Evolutionary conservation across 2,329 filamentous ascomycete genomes (phyloP), one percentile per base, ranked within the genome.

Genomic region (Fusarium torreyae): DNA sequence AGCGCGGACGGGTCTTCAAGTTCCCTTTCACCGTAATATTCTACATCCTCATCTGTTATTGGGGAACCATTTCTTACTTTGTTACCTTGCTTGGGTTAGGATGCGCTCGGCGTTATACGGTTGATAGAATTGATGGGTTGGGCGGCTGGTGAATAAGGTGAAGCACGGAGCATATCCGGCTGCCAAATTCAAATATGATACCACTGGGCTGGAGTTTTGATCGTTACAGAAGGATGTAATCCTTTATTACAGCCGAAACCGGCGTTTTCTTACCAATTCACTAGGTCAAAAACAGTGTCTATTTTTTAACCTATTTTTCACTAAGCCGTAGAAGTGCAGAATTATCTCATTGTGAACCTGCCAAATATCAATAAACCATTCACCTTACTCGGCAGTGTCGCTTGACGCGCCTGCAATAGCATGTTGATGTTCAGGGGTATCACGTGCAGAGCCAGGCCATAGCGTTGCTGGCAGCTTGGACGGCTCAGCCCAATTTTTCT

Each of bases 1-100:
- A 81, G 77, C 55, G 75, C 75, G 28, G 78, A 77, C 33, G 78
- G 74, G 50, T 78, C 77, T 36, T 77, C 76, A 26, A 77, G 72
- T 48, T 78, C 79, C 22, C 78, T 79, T 31, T 81, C 80, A 49
- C 68, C 77, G n/a, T 75, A 72, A 49, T 24, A 54, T 59, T 13
- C 58, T 54, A 58, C 31, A 15, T 40, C 34, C 33, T 63, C 57
- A 68, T 66, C 54, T 56, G 48, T 70, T 68, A 60, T 66, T 69
- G 60, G 42, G 66, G 40, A 39, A 44, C 24, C 38, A 33, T 64
- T 36, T 50, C 58, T 49, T 53, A 42, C 28, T 69, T 61, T 61
- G 57, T 57, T 56, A 66, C 58, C 33, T 42, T 48, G 54, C 36
- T 34, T 26, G 43, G 46, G 50, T 42, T 50, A 28, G 52, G 49